Evolutionary conservation across 2,329 filamentous ascomycete genomes (phyloP), one percentile per base, ranked within the genome.

Genomic region (Colletotrichum endophyticum): DNA sequence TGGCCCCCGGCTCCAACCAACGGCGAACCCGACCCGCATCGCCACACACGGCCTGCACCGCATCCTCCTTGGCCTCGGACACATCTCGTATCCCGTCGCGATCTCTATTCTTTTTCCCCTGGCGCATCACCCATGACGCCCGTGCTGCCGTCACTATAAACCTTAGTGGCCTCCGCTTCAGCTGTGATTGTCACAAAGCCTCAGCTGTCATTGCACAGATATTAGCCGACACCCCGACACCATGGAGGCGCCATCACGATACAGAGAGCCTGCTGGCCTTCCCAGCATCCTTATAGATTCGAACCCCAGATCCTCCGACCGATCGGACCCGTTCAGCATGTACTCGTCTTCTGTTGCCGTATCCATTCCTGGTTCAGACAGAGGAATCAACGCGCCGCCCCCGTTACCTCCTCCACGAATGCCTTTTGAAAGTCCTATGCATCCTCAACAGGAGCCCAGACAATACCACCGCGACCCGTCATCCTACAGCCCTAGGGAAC

Each of bases 331-430:
- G 49, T 85, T 82, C 75, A 79, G 83, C 69, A 78, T 82, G 71
- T 85, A 83, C 77, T 79, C 81, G 4, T 78, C 77, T 13, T 78
- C 77, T 3, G 73, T 74, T 62, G 85, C 87, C 57, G 84, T 89
- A 81, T 82, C 85, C 66, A 89, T 89, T 75, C 87, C 86, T 39
- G 85, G 86, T 59, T 78, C 81, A 16, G 78, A 79, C 61, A 81
- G 80, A 73, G 59, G 59, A 13, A 78, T 81, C 75, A 80, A 83
- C 77, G 85, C 82, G 4, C 88, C 87, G 76, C 88, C 87, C 68
- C 84, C 88, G 44, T 78, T 89, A 61, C 88, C 87, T n/a, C 87
- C 87, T n/a, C 88, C 88, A 7, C 83, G 83, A 64, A 80, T 84
- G 7, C 85, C 84, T 8, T 82, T 85, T 49, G 74, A 74, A 49